Evolutionary conservation across 2,329 filamentous ascomycete genomes (phyloP), one percentile per base, ranked within the genome.

Genomic region (Trichophyton rubrum): DNA sequence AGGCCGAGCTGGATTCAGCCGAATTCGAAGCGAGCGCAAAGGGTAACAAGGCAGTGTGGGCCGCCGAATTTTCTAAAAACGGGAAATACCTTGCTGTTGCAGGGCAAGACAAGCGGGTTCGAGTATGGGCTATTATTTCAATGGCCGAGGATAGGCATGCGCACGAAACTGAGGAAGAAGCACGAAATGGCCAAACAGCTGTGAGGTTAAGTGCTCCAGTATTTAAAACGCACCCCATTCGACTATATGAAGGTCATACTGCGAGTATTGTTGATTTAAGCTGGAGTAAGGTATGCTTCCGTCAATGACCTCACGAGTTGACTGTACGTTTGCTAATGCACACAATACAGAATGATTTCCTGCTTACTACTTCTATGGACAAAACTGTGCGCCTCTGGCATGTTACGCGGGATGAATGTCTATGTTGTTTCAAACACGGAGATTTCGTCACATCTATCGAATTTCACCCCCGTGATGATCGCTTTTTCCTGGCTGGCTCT

Each of bases 381-480:
- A 96, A 96, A 77, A 96, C 91, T 0, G 93, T 99, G 11, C 83
- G 90, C 13, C 74, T 99, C 56, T 99, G 93, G 92, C 93, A 99
- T 73, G 80, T 93, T 64, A 92, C 84, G 69, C 82, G 92, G 59
- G 74, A 81, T 2, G 91, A 97, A 68, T 96, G 90, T 68, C 79
- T 99, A 0, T 96, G 90, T 73, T 90, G 88, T 1, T 99, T 97
- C 76, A 89, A 91, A 68, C 93, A 97, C 73, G 89, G 86, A 67
- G 93, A 99, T 71, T 90, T 96, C 67, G 92, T 97, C 55, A 95
- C 93, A 0, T 92, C 90, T 1, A 91, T 99, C 57, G 85, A 89
- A 41, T 99, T 99, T 66, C 93, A 99, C 70, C 93, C 93, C 0
- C 86, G 83, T 30, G 93, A 99, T 70, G 93, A 99, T 71, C 86